Conservation (phyloP, 2,329 filamentous ascomycete genomes). For the Domatiomyces catenatus region DNA sequence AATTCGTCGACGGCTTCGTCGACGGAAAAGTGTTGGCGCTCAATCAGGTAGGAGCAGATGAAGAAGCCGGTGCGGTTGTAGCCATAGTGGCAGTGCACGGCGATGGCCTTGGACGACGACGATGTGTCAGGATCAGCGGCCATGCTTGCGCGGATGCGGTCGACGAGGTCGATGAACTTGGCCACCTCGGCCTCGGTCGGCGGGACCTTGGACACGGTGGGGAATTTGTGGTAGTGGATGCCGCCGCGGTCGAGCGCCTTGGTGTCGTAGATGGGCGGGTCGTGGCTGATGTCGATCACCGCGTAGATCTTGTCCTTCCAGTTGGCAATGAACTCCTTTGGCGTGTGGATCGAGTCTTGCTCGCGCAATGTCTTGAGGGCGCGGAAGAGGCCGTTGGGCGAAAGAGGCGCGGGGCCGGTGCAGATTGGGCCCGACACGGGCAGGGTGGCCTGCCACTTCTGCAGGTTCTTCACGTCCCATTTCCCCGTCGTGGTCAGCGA, state of each 20-base stretch:
- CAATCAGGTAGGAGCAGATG: constrained; percentile 78
- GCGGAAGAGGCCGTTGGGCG: constrained; percentile 51
- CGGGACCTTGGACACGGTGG: constrained; percentile 82
- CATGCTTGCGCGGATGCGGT: constrained; percentile 38
- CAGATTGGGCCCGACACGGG: constrained; percentile 62
- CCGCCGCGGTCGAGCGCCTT: constrained; percentile 49
- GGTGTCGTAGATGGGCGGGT: constrained; percentile 78
- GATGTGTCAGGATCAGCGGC: constrained; percentile 26
- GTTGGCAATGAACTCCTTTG: constrained; percentile 50
- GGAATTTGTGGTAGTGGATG: constrained; percentile 68
- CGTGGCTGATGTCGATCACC: constrained; percentile 81
- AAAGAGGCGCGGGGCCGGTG: not conserved
- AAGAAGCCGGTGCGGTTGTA: constrained; percentile 92
- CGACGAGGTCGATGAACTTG: constrained; percentile 44
- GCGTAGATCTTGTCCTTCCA: constrained; percentile 56
- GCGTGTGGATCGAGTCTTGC: constrained; percentile 69
- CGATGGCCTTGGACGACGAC: constrained; percentile 41
- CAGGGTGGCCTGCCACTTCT: constrained; percentile 69
- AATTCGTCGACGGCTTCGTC: constrained; percentile 70
- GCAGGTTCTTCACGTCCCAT: constrained; percentile 94
- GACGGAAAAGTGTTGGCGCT: constrained; percentile 55
- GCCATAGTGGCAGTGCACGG: constrained; percentile 89
- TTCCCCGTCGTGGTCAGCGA: constrained; percentile 80
- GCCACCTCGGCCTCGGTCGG: constrained; percentile 48
- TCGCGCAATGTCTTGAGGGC: constrained; percentile 89